Evolutionary conservation across 2,329 filamentous ascomycete genomes (phyloP).

Genomic region (Aureobasidium leucospermi): DNA sequence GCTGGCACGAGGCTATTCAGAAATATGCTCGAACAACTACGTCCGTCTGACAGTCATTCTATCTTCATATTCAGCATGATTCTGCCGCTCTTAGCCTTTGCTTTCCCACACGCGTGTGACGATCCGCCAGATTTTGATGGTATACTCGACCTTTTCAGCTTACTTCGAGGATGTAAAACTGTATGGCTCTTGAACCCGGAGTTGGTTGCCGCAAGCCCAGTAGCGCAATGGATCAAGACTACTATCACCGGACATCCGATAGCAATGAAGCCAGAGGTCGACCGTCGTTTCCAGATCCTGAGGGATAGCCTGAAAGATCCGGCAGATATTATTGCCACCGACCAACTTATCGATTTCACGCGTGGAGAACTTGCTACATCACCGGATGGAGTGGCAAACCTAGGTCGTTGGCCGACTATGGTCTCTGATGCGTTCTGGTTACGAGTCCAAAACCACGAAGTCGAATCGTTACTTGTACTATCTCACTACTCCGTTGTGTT

Average conservation of each 20-base stretch:
- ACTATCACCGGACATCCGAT: not conserved
- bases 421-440: constrained; percentile 20
- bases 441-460: constrained; percentile 18
- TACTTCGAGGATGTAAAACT: constrained; percentile 20
- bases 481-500: constrained; percentile 18
- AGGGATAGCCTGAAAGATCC: constrained; percentile 11
- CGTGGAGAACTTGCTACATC: not conserved
- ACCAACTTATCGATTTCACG: not conserved
- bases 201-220: constrained; percentile 14
- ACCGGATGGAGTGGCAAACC: constrained; percentile 17
- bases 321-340: constrained; percentile 2
- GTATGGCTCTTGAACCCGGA: constrained; percentile 19
- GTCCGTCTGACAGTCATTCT: constrained; percentile 15
- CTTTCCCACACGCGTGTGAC: constrained; percentile 19
- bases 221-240: constrained; percentile 4
- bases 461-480: constrained; percentile 20
- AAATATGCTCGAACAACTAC: constrained; percentile 16
- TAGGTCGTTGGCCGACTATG: constrained; percentile 21
- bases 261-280: not conserved
- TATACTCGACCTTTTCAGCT: constrained; percentile 21
- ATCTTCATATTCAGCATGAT: constrained; percentile 23
- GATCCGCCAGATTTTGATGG: constrained; percentile 19
- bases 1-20: constrained; percentile 22
- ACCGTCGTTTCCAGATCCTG: constrained; percentile 6
- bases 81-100: constrained; percentile 22